Evolutionary conservation across 192 early-diverging fungal species (phyloP).

Genomic region (Backusella psychrophila): DNA sequence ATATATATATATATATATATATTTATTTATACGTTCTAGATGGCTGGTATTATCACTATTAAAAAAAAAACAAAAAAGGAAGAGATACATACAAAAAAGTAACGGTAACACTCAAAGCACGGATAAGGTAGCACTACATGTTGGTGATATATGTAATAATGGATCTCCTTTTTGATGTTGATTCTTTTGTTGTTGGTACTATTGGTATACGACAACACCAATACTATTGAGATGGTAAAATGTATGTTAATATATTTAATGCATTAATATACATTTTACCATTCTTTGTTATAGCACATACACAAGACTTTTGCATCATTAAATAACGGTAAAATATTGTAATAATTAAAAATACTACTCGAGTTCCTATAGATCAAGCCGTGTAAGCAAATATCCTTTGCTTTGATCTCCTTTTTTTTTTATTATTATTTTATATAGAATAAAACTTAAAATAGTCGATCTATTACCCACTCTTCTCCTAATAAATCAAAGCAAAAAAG

Average conservation of each 20-base stretch:
- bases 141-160: neutral
- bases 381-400: neutral
- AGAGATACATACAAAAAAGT: neutral
- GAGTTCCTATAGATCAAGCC: neutral
- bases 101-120: neutral
- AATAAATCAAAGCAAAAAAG: neutral
- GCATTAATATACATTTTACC: no score
- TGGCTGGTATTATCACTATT: no score
- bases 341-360: neutral
- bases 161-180: neutral
- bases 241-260: no score
- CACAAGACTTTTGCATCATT: no score
- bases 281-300: no score
- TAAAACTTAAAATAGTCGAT: neutral
- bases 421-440: neutral
- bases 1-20: neutral
- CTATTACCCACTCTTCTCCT: neutral
- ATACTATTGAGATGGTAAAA: neutral
- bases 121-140: neutral
- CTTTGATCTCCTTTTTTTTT: neutral
- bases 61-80: neutral
- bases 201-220: neutral
- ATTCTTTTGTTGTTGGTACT: neutral
- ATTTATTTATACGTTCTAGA: no score
- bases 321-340: neutral